Evolutionary conservation across 2,329 filamentous ascomycete genomes (phyloP).

Genomic region (Leptosphaerulina australis): DNA sequence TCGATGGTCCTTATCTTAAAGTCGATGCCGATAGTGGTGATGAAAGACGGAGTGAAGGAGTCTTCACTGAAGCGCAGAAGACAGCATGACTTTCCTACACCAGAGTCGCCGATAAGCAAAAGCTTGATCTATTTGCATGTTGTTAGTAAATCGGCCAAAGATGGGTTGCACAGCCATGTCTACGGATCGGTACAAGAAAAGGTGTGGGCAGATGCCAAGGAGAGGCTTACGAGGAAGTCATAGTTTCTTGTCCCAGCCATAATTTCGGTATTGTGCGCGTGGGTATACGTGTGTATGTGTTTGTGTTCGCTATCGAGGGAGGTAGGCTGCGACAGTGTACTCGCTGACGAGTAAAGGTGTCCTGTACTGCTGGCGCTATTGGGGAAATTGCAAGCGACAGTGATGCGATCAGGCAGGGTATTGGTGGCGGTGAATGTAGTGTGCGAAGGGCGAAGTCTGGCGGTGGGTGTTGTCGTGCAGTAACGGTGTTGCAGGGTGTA

Average conservation of each 20-base stretch:
- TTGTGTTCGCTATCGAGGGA: conserved; percentile 22
- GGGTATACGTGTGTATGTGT: conserved; percentile 11
- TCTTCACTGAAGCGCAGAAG: conserved; percentile 96
- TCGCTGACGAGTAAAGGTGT: conserved; percentile 28
- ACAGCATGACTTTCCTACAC: conserved; percentile 97
- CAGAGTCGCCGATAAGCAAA: conserved; percentile 93
- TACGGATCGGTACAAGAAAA: conserved; percentile 6
- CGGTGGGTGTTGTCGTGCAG: conserved; percentile 8
- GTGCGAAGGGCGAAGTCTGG: neutral
- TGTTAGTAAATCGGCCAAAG: conserved; percentile 13
- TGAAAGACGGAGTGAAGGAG: conserved; percentile 96
- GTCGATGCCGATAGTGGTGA: conserved; percentile 99
- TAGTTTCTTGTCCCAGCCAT: conserved; percentile 99
- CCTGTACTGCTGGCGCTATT: conserved; percentile 11
- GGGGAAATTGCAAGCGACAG: neutral
- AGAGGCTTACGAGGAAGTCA: conserved; percentile 84
- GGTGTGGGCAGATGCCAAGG: conserved; percentile 11
- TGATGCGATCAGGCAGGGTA: neutral
- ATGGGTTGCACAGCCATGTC: conserved; percentile 4
- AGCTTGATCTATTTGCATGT: conserved; percentile 78
- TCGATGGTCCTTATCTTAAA: conserved; percentile 99
- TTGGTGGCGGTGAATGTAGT: conserved; percentile 1
- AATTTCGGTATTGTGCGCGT: conserved; percentile 26
- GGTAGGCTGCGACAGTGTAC: conserved; percentile 34
- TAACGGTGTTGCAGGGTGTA: conserved; percentile 8